A percentile compares a stretch with the other conserved stretches of the same genome.
Evolutionary conservation across 495 filamentous ascomycete genomes (phyloP).

Genomic region (Niebla homalea): DNA sequence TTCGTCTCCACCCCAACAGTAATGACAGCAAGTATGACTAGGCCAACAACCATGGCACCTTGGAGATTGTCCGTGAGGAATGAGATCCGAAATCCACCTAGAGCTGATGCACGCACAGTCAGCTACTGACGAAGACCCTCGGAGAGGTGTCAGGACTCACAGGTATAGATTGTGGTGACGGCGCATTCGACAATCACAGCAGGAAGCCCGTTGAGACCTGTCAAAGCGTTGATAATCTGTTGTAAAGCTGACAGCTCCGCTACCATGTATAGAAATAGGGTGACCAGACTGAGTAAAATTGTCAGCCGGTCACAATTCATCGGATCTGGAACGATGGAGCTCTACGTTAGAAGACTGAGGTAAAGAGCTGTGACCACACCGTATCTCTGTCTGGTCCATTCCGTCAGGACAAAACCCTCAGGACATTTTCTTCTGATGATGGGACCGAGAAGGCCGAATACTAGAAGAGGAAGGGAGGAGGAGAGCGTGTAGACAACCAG

Average conservation of each 20-base stretch:
- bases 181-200: conserved; percentile 58
- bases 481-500: conserved; percentile 56
- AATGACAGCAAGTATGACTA: conserved; percentile 57
- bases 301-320: background rate
- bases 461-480: conserved; percentile 50
- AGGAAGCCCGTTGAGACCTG: conserved; percentile 58
- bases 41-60: conserved; percentile 54
- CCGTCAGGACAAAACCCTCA: conserved; percentile 64
- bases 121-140: background rate
- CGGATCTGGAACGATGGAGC: background rate
- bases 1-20: conserved; percentile 56
- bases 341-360: conserved; percentile 50
- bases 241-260: conserved; percentile 61
- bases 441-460: conserved; percentile 55
- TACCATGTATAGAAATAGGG: conserved; percentile 71
- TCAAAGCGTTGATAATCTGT: conserved; percentile 57
- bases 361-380: conserved; percentile 50
- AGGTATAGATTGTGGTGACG: conserved; percentile 66
- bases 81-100: conserved; percentile 64
- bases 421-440: conserved; percentile 62
- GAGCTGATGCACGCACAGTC: conserved; percentile 28
- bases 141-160: conserved; percentile 27
- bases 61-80: conserved; percentile 71
- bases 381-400: conserved; percentile 66
- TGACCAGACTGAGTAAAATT: conserved; percentile 36